Conservation (phyloP, 441 rosid species). For the Populus hybrid region DNA sequence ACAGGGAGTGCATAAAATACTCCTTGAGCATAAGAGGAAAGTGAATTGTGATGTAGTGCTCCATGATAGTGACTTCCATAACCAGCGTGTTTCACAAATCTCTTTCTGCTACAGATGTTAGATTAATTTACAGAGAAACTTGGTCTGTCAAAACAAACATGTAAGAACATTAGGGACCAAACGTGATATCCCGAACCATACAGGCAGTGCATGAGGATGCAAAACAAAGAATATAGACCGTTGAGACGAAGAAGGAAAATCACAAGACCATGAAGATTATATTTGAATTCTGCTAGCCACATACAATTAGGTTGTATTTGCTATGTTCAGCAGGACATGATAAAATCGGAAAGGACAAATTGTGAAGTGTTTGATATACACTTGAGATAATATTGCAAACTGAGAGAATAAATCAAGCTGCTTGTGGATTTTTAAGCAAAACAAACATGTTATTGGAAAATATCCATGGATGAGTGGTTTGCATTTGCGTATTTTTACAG, state of each 20-base stretch:
- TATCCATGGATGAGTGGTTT: too few species aligned
- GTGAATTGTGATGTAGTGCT: not conserved
- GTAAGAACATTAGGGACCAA: not conserved
- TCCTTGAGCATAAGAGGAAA: not conserved
- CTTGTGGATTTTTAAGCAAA: too few species aligned
- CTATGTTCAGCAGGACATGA: too few species aligned
- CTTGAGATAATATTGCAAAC: too few species aligned
- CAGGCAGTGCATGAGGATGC: not conserved
- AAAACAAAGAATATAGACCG: not conserved
- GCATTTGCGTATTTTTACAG: too few species aligned
- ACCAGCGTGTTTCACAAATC: not conserved
- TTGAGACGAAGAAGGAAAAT: not conserved
- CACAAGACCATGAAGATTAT: not conserved
- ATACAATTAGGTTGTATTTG: not conserved
- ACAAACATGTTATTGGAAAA: too few species aligned
- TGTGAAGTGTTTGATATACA: not conserved
- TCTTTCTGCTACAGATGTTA: not conserved
- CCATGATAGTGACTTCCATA: conserved; percentile 24
- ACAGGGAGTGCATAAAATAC: not conserved
- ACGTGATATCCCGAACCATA: not conserved
- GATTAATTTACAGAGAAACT: not conserved
- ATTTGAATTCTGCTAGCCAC: not conserved
- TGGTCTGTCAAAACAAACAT: not conserved
- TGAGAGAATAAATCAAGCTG: too few species aligned
- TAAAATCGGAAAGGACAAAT: too few species aligned